Conservation (phyloP, 805 yeast genomes). For the Yarrowia sp. region DNA sequence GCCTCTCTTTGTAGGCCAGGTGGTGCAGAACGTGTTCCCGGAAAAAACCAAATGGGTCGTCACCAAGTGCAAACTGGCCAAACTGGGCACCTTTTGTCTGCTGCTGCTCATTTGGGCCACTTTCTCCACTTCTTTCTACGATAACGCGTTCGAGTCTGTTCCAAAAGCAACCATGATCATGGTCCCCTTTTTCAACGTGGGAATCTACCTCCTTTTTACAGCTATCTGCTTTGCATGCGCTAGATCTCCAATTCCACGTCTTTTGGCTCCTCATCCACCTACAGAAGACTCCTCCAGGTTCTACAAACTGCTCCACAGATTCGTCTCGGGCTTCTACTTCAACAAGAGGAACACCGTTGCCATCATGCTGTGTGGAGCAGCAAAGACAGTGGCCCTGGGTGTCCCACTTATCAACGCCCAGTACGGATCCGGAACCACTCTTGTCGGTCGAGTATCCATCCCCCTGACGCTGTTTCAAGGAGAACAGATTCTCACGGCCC, state of each 20-base stretch:
- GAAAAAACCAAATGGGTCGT: constrained; percentile 59
- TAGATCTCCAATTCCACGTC: constrained; percentile 38
- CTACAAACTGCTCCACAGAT: constrained; percentile 45
- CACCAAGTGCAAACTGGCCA: constrained; percentile 56
- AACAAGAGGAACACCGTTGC: constrained; percentile 69
- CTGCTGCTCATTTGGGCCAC: constrained; percentile 72
- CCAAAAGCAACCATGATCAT: constrained; percentile 67
- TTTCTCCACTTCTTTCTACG: constrained; percentile 83
- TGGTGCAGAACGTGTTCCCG: constrained; percentile 66
- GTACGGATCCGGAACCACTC: constrained; percentile 58
- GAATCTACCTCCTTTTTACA: constrained; percentile 75
- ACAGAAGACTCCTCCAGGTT: constrained; percentile 42
- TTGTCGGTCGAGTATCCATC: constrained; percentile 61
- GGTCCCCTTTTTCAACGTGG: constrained; percentile 78
- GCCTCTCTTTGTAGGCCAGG: constrained; percentile 86
- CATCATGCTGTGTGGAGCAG: constrained; percentile 84
- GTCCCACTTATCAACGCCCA: constrained; percentile 78
- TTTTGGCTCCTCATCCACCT: constrained; percentile 41
- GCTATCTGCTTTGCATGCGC: constrained; percentile 55
- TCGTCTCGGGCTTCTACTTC: constrained; percentile 65
- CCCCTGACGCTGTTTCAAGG: constrained; percentile 85
- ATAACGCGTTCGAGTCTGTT: constrained; percentile 69
- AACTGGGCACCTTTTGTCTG: constrained; percentile 78
- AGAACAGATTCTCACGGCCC: constrained; percentile 82
- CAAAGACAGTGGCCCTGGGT: constrained; percentile 90